phyloP scores from a whole-genome alignment of 805 yeast genomes.

The Torulaspora indica region DNA sequence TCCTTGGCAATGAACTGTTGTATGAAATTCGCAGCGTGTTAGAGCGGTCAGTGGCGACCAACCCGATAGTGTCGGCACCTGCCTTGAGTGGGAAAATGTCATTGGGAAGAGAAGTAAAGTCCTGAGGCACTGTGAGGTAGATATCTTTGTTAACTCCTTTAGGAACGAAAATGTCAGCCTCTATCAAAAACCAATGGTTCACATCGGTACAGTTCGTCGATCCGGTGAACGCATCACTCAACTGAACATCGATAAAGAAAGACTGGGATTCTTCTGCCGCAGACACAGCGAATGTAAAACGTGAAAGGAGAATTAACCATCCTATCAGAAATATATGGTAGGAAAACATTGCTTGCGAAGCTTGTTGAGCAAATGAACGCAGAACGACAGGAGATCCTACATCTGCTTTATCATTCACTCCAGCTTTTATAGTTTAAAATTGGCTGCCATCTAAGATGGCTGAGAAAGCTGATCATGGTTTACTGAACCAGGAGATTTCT shows the following conservation, averaged over 20 bases:
- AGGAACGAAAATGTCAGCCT: conserved; percentile 26
- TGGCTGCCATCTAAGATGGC: neutral
- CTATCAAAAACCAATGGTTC: conserved; percentile 29
- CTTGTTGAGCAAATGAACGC: neutral
- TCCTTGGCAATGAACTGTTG: conserved; percentile 5
- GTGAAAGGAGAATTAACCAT: conserved; percentile 5
- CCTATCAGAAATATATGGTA: conserved; percentile 4
- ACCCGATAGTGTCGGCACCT: conserved; percentile 19
- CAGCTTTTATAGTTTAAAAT: conserved; percentile 2
- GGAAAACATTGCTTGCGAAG: conserved; percentile 1
- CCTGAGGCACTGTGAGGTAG: conserved; percentile 25
- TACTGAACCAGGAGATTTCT: neutral
- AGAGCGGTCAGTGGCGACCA: conserved; percentile 19
- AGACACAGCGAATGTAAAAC: conserved; percentile 6
- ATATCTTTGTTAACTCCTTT: conserved; percentile 20
- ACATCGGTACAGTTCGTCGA: conserved; percentile 24
- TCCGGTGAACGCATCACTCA: conserved; percentile 26
- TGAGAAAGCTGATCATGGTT: neutral
- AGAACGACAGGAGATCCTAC: no score
- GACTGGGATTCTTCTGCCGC: conserved; percentile 8
- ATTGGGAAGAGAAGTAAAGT: conserved; percentile 22
- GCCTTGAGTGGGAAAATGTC: conserved; percentile 19
- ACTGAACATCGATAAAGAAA: conserved; percentile 22
- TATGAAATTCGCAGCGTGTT: conserved; percentile 25
- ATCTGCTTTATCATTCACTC: neutral